Base-by-base conservation (phyloP, 805 yeast species). In the Diddensiella caesifluorescens region DNA sequence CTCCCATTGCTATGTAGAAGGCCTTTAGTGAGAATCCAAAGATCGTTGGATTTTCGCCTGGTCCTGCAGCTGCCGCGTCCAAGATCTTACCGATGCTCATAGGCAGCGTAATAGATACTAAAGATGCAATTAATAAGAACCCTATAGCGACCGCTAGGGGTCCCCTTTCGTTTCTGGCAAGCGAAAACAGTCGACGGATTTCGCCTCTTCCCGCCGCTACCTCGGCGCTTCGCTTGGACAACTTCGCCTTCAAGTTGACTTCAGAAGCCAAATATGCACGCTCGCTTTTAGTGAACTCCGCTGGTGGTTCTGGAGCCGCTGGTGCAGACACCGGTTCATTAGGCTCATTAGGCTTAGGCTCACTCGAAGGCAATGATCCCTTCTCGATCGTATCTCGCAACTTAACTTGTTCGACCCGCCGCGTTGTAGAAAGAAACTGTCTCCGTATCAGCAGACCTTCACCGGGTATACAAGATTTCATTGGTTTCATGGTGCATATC, bases 71-170 rank as follows among this genome's bases (percentile, higher is more conserved):
- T 3, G 83, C 79, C 2, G 80, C 73, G 60, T 89, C 97, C 16
- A 90, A 73, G 37, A 89, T 79, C 54, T 83, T 83, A 23, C 97
- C 97, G 43, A 90, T 83, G 19, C 86, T 70, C 34, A 81, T 67
- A 5, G 97, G 97, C 32, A 90, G 68, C 9, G 81, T 63, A 85
- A 90, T 82, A 21, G 88, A 74, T 4, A 86, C 82, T 1, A 87
- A 75, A 1, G 95, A 83, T 0, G 95, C 78, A 4, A 81, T 56
- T 4, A 79, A 63, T 23, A 90, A 69, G 43, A 85, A 72, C 0
- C 71, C 50, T 29, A 89, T 64, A 0, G 96, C 96, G 16, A 72
- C 60, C 1, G 69, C 50, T 53, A 83, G 67, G 2, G 80, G 73
- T 41, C 65, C 64, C 4, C 70, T 55, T 55, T 83, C 88, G 2